Conservation (phyloP, 148 eudicot genomes). For the Chenopodium suecicum region DNA sequence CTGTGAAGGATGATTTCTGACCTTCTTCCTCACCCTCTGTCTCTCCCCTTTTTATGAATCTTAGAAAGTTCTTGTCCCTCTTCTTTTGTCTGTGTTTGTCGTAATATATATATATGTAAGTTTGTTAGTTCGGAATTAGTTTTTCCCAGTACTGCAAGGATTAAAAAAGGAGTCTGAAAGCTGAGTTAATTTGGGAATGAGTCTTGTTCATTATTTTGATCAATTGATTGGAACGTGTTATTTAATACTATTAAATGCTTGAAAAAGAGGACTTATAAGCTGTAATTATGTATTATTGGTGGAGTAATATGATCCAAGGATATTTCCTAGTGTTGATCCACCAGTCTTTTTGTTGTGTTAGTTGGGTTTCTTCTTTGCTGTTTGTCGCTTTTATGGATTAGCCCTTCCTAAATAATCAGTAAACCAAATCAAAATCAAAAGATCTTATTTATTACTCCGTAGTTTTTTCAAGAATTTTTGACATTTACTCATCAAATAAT, state of each 20-base stretch:
- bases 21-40: slow-evolving; percentile 7
- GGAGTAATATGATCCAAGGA: slow-evolving; percentile 26
- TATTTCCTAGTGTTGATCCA: slow-evolving; percentile 37
- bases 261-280: not conserved
- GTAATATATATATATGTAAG: too few relatives aligned
- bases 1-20: not conserved
- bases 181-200: slow-evolving; percentile 6
- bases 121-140: not conserved
- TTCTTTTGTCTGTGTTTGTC: not conserved
- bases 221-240: not conserved
- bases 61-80: not conserved
- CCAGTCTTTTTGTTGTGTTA: slow-evolving; percentile 17
- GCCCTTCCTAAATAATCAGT: too few relatives aligned
- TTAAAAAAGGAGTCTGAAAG: slow-evolving; percentile 9
- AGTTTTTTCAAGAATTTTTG: too few relatives aligned
- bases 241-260: not conserved
- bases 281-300: slow-evolving; percentile 15
- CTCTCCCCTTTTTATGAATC: not conserved
- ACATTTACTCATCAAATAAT: not conserved
- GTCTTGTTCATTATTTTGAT: not conserved
- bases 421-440: too few relatives aligned
- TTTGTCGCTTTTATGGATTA: not conserved
- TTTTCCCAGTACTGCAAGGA: too few relatives aligned
- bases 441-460: too few relatives aligned
- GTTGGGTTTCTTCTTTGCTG: slow-evolving; percentile 20